Base-by-base conservation (phyloP, 2,329 filamentous ascomycete species). In the Sphaerulina vaccinii region DNA sequence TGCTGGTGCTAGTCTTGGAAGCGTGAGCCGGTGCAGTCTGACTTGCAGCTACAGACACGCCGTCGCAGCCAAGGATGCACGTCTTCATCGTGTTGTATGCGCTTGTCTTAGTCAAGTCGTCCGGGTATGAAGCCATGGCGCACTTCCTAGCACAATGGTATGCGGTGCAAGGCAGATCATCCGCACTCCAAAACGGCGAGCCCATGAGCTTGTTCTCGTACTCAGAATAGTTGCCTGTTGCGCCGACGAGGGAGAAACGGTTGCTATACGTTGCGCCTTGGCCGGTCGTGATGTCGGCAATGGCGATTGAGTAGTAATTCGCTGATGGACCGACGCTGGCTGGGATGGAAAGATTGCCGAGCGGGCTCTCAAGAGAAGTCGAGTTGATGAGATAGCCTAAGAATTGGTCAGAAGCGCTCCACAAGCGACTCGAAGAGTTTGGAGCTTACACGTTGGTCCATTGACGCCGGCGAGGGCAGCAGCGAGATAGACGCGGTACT, bases 401-500 rank as follows among this genome's bases (percentile, higher is more conserved):
- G 29, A 13, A 27, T 8, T 32, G 32, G 47, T 10, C 51, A 40
- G 5, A 9, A 18, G 19, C 10, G 22, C 15, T 40, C 38, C 7
- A 7, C 9, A 18, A 35, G 11, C 3, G 8, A 18, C 23, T 15
- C 24, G 10, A 27, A 27, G 24, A 27, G 24, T 10, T n/a, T n/a
- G n/a, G 10, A 27, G 43, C 55, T 18, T 55, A 65, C 65, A 71
- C 7, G 60, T 62, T 21, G 67, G 68, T 5, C 67, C 66, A 23
- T 64, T 63, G 51, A 55, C 62, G 37, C 66, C 66, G 5, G 66
- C 56, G 9, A 68, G 61, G 1, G 62, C 61, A 15, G 65, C 66
- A 16, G 65, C 64, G 18, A 71, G 65, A 53, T 67, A 70, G 41
- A 70, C 58, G 38, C 67, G 59, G 58, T 65, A 70, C 27, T 58